Conservation (phyloP, 2,329 filamentous ascomycete species). For the Paraphoma sp. region DNA sequence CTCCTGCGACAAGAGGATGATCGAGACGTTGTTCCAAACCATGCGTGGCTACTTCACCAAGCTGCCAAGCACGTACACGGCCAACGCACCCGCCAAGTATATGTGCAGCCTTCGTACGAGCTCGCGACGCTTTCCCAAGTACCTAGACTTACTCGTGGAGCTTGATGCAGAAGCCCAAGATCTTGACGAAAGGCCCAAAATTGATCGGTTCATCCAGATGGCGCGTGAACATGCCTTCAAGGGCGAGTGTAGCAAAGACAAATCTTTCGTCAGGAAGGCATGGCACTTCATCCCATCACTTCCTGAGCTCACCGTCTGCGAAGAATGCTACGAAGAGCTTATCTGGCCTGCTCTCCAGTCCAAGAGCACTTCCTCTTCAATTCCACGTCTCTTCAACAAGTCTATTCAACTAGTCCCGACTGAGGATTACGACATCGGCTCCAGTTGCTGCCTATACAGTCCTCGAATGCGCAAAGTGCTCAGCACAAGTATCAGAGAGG, state of each 20-base stretch:
- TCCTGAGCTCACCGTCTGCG: constrained; percentile 82
- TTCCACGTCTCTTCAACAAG: constrained; percentile 54
- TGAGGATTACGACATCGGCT: constrained; percentile 50
- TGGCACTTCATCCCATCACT: constrained; percentile 83
- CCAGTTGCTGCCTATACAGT: constrained; percentile 80
- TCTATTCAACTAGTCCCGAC: constrained; percentile 63
- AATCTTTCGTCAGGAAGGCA: constrained; percentile 64
- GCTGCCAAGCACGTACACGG: constrained; percentile 31
- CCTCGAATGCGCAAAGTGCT: constrained; percentile 79
- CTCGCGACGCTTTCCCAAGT: constrained; percentile 62
- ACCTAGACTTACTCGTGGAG: constrained; percentile 63
- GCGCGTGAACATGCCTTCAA: constrained; percentile 57
- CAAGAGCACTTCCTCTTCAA: constrained; percentile 53
- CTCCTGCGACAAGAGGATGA: constrained; percentile 72
- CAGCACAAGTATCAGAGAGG: constrained; percentile 66
- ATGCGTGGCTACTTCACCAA: constrained; percentile 70
- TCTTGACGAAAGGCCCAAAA: constrained; percentile 55
- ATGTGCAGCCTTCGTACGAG: constrained; percentile 74
- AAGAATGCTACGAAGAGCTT: constrained; percentile 82
- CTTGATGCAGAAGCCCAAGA: constrained; percentile 55
- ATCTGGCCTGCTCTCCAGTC: constrained; percentile 69
- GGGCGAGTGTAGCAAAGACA: constrained; percentile 69
- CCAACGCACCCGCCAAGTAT: constrained; percentile 52
- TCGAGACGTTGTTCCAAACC: constrained; percentile 76
- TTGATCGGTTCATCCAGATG: constrained; percentile 68